phyloP scores from a whole-genome alignment of 768 basidiomycete species.

The Xerocomellus intermedius region DNA sequence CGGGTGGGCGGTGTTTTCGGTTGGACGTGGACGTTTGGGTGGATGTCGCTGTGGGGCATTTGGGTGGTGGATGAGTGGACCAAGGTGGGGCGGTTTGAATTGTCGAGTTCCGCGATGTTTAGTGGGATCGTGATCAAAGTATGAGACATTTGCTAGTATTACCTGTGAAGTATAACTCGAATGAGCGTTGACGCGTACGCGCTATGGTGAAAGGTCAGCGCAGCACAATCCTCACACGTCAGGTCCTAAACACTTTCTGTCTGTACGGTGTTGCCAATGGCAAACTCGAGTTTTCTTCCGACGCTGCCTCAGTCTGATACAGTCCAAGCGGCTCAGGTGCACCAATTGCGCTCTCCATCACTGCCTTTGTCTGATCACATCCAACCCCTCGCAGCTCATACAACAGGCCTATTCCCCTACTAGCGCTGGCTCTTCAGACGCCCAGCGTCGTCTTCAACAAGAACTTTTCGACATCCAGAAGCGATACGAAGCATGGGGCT shows the following conservation, averaged over 20 bases:
- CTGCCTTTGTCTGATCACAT: slow-evolving; percentile 9
- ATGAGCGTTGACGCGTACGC: no score
- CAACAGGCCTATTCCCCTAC: slow-evolving; percentile 62
- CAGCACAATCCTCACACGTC: not conserved
- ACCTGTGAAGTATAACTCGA: no score
- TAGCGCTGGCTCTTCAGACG: slow-evolving; percentile 51
- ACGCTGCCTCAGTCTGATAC: slow-evolving; percentile 49
- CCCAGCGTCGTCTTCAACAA: slow-evolving; percentile 62
- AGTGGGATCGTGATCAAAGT: not conserved
- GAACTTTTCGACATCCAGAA: slow-evolving; percentile 78
- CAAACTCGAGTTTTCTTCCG: slow-evolving; percentile 45
- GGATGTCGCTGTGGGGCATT: slow-evolving; percentile 50
- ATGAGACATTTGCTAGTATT: not conserved
- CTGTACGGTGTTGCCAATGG: slow-evolving; percentile 12
- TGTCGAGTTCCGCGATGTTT: slow-evolving; percentile 6
- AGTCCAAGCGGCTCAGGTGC: slow-evolving; percentile 58
- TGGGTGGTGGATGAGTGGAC: slow-evolving; percentile 43
- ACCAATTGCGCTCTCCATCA: slow-evolving; percentile 23
- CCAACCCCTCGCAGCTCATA: slow-evolving; percentile 51
- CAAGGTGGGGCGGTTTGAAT: slow-evolving; percentile 15
- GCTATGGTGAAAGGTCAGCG: not conserved
- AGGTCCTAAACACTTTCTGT: not conserved
- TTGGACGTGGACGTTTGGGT: slow-evolving; percentile 50
- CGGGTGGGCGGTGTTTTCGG: slow-evolving; percentile 48
- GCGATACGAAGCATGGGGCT: slow-evolving; percentile 77